Evolutionary conservation across 202 grass and related monocot genomes (phyloP), one percentile per base, ranked within the genome.

Genomic region (Cymbopogon flexuosus): DNA sequence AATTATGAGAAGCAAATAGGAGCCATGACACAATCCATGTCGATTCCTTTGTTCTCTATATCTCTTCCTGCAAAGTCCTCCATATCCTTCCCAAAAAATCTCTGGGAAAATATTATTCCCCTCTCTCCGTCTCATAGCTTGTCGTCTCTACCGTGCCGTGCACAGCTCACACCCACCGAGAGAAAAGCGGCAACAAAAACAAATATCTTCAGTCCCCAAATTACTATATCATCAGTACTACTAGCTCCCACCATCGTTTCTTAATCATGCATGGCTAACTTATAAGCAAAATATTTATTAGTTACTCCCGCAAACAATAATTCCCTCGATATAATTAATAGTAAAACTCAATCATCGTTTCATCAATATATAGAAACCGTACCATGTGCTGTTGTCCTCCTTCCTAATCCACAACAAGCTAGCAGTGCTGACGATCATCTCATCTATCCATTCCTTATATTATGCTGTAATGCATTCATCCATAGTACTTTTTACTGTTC

Each of bases 21-120:
- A 68, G 68, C 62, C 68, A 83, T 31, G 68, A 15, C 42, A 89
- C 75, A 75, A 83, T 83, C 88, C 84, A 84, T 76, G 65, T 70
- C 66, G 23, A 85, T 82, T 85, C 77, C 77, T 65, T 85, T 89
- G 70, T 81, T 81, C 77, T 66, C 58, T 83, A 59, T 80, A 70
- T 64, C 80, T 46, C 64, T 78, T 84, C 62, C 75, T 78, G 78
- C 33, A 88, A 85, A 74, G 37, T 75, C 43, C 37, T 79, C 51
- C 40, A 41, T 40, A 62, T 56, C 73, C 70, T 24, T 10, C 65
- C 69, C 56, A 30, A 89, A 89, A 86, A 86, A 79, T 83, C 68
- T 86, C 62, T 75, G 79, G 68, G 52, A 89, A 68, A 68, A 86
- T 89, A 89, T 89, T 89, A 79, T 65, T 70, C 40, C 57, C 78